Conservation (phyloP, 371 early-diverging fungal genomes). For the Zopfochytrium polystomum region DNA sequence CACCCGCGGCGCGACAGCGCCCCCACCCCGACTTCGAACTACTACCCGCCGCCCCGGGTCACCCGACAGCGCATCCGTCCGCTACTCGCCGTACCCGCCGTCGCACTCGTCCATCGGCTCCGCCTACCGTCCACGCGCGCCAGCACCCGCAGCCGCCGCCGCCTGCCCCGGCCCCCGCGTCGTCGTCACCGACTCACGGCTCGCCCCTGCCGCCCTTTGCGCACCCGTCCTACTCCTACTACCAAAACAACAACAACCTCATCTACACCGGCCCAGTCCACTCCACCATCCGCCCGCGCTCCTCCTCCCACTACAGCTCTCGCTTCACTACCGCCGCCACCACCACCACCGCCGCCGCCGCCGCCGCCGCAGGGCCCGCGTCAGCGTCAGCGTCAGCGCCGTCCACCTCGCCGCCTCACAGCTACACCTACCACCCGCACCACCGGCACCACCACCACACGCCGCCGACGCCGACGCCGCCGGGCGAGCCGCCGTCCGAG, state of each 20-base stretch:
- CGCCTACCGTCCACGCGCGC: conserved; percentile 7
- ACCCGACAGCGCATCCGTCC: too few species aligned
- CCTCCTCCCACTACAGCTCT: conserved; percentile 13
- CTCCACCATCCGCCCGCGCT: conserved; percentile 8
- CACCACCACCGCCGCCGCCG: conserved; percentile 1
- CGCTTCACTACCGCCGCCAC: conserved; percentile 13
- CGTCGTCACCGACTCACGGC: conserved; percentile 20
- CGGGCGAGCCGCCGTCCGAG: too few species aligned
- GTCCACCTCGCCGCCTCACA: conserved; percentile 5
- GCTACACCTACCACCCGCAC: conserved; percentile 11
- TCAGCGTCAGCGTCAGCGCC: neutral
- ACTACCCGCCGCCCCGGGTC: neutral
- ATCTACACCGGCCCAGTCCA: conserved; percentile 13
- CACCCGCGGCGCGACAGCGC: neutral
- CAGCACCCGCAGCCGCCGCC: conserved; percentile 33
- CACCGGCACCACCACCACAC: neutral
- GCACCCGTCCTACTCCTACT: conserved; percentile 13
- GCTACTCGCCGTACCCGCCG: neutral
- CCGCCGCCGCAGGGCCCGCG: too few species aligned
- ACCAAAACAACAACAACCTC: conserved; percentile 14
- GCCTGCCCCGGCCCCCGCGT: conserved; percentile 28
- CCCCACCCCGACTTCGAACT: neutral
- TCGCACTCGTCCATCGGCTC: neutral
- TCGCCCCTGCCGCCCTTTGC: neutral
- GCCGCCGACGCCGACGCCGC: neutral